Evolutionary conservation across 164 flowering plant genomes (phyloP), one percentile per base, ranked within the genome.

Genomic region (Piper betle): DNA sequence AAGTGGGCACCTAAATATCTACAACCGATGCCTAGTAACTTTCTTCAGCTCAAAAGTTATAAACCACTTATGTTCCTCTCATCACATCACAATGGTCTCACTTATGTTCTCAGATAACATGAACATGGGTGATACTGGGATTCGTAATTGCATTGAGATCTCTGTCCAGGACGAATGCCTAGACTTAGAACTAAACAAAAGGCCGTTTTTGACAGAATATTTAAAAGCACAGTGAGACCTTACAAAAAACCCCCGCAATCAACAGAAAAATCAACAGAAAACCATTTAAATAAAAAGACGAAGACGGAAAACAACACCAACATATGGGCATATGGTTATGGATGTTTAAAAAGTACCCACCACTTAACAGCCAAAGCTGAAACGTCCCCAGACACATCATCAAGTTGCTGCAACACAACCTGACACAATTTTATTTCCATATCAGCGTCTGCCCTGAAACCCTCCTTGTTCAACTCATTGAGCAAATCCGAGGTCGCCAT

Each of bases 401-500:
- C 95, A 58, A 94, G 97, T 74, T 94, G 99, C 53, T 85, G 96
- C 37, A 94, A 70, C 39, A 94, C 82, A 55, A 79, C 83, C 59
- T 78, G 80, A 2, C 89, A 79, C 60, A 94, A 63, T 58, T 83
- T 94, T 25, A 74, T 56, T 81, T 94, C 99, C 58, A 94, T 71
- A 55, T 91, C 97, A 39, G 73, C 53, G 65, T 94, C 99, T 55
- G 82, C 84, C 75, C 79, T 91, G 62, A 88, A 88, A 19, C 70
- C 75, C 10, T 88, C 96, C 81, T 84, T 94, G 72, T 76, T 85
- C 52, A 94, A 72, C 71, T 88, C 99, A 74, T 82, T 86, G 18
- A 94, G 71, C 79, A 94, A 76, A 76, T 94, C 99, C 57, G 96
- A 94, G 59, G 99, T 94, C 20, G 99, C 99, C 99, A 94, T 94